Conservation (phyloP, 2,329 filamentous ascomycete genomes). For the Scortechinia acanthostroma region DNA sequence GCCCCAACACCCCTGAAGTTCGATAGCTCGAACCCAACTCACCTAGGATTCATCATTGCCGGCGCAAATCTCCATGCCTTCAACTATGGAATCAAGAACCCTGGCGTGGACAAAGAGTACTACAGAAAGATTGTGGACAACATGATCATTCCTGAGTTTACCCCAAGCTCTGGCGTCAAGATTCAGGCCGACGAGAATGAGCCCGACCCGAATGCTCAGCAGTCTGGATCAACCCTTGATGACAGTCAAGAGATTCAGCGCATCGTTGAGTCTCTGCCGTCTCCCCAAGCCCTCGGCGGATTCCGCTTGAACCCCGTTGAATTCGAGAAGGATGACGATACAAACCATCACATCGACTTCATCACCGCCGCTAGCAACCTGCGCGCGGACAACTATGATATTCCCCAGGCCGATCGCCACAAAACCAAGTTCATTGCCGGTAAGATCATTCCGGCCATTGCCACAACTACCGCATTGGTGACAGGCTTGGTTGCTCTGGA, state of each 20-base stretch:
- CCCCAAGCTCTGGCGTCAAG: conserved; percentile 82
- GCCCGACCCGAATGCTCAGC: conserved; percentile 76
- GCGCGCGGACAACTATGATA: conserved; percentile 96
- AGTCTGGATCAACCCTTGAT: conserved; percentile 45
- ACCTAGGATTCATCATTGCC: conserved; percentile 80
- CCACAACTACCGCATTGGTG: conserved; percentile 90
- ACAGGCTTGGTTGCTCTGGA: conserved; percentile 89
- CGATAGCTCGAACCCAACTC: conserved; percentile 74
- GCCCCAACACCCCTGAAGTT: conserved; percentile 89
- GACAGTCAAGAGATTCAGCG: conserved; percentile 72
- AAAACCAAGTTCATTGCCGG: conserved; percentile 99
- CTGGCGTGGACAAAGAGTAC: conserved; percentile 60
- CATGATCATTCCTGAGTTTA: conserved; percentile 93
- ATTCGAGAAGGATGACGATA: conserved; percentile 98
- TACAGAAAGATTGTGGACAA: conserved; percentile 78
- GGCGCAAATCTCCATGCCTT: conserved; percentile 90
- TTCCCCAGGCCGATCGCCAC: conserved; percentile 82
- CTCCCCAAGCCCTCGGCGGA: conserved; percentile 73
- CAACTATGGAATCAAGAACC: conserved; percentile 95
- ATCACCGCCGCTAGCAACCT: conserved; percentile 96
- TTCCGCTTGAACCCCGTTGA: conserved; percentile 89
- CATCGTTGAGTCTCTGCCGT: conserved; percentile 67
- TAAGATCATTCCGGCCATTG: conserved; percentile 98
- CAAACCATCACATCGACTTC: conserved; percentile 97
- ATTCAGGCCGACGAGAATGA: conserved; percentile 96